Percentiles rank a stretch among this genome's conserved stretches.
Conservation (phyloP, 192 early-diverging fungal genomes). For the Coemansia sp. region DNA sequence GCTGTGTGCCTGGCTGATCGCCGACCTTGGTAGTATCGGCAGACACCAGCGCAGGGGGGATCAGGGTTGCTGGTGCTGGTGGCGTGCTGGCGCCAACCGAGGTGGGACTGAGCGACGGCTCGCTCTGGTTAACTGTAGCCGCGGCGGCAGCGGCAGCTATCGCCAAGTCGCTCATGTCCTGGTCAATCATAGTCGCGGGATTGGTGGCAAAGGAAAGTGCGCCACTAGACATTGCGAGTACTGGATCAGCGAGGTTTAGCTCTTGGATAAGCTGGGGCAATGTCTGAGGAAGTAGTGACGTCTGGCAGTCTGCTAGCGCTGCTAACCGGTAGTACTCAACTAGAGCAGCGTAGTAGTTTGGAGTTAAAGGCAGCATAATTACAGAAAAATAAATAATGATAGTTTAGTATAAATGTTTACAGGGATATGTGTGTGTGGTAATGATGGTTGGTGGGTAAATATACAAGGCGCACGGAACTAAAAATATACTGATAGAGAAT, state of each 20-base stretch:
- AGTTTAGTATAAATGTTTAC: conserved; percentile 6
- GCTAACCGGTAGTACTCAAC: neutral
- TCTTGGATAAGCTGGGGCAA: conserved; percentile 12
- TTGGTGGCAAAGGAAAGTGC: conserved; percentile 19
- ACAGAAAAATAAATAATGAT: neutral
- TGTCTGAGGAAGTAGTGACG: neutral
- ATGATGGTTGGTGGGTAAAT: neutral
- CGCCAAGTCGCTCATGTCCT: conserved; percentile 10
- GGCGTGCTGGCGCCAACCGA: neutral
- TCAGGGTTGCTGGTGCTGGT: neutral
- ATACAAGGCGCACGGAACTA: neutral
- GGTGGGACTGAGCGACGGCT: neutral
- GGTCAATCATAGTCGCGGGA: neutral
- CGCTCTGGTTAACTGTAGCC: conserved; percentile 2
- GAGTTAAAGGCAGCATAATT: conserved; percentile 2
- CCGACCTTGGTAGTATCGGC: neutral
- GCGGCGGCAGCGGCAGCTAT: conserved; percentile 9
- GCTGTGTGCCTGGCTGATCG: neutral
- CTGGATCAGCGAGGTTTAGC: neutral
- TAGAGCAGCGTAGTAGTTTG: neutral
- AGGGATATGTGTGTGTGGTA: neutral
- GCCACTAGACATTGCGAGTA: conserved; percentile 17
- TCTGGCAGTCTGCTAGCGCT: neutral
- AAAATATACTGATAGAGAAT: neutral
- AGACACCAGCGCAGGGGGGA: neutral